phyloP scores from a whole-genome alignment of 495 filamentous ascomycete genomes.

The Aspergillus cristatus region DNA sequence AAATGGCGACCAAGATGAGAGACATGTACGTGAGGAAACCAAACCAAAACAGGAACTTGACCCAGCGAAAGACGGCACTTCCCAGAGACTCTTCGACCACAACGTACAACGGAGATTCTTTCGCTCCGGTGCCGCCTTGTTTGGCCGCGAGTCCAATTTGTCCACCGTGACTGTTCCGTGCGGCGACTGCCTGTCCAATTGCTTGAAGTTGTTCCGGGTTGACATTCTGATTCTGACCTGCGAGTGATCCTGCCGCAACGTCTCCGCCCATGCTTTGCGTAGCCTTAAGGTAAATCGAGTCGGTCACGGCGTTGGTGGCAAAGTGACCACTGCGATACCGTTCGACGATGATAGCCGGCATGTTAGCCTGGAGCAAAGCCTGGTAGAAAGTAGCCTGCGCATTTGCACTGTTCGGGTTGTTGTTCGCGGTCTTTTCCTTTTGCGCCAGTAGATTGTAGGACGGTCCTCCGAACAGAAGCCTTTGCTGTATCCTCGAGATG shows the following conservation, averaged over 20 bases:
- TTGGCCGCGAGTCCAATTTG: conserved; percentile 41
- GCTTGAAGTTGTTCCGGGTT: conserved; percentile 64
- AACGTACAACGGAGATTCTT: conserved; percentile 78
- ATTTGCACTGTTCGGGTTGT: conserved; percentile 74
- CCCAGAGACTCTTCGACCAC: conserved; percentile 89
- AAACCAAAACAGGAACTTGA: conserved; percentile 76
- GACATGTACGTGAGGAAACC: conserved; percentile 63
- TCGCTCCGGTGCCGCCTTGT: conserved; percentile 52
- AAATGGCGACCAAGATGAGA: conserved; percentile 63
- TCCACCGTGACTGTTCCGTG: conserved; percentile 58
- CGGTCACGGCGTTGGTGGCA: conserved; percentile 63
- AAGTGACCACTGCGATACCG: conserved; percentile 79
- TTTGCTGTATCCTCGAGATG: conserved; percentile 27
- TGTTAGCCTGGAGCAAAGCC: conserved; percentile 78
- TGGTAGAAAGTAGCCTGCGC: conserved; percentile 92
- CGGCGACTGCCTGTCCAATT: conserved; percentile 79
- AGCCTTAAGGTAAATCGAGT: conserved; percentile 65
- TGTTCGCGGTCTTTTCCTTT: conserved; percentile 82
- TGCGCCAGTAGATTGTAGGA: conserved; percentile 55
- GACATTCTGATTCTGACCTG: conserved; percentile 32
- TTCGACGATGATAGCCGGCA: conserved; percentile 86
- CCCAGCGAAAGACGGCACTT: conserved; percentile 74
- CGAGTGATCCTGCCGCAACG: conserved; percentile 32
- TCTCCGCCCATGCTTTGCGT: conserved; percentile 54
- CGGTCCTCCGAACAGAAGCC: conserved; percentile 46